A percentile compares a stretch with the other conserved stretches of the same genome.
phyloP scores from a whole-genome alignment of 345 rosid species.

The Pseudoturritis turrita region DNA sequence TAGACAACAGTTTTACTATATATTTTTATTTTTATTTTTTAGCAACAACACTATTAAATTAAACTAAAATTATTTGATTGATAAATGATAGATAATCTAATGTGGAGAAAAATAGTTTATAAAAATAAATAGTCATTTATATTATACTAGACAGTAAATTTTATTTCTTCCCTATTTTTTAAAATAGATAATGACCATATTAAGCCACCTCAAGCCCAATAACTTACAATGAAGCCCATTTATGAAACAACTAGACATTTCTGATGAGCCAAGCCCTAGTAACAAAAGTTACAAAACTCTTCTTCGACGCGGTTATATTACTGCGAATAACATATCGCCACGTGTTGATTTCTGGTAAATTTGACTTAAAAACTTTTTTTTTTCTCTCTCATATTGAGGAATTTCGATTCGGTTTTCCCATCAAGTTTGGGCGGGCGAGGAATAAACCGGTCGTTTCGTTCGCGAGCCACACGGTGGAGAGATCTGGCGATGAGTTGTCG shows the following conservation, averaged over 20 bases:
- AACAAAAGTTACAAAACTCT: background rate
- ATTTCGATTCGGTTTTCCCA: background rate
- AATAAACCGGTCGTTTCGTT: background rate
- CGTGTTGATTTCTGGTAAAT: background rate
- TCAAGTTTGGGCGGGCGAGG: slow-evolving; percentile 11
- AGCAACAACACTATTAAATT: no score
- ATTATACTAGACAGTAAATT: background rate
- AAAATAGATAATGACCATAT: background rate
- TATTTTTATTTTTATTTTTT: no score
- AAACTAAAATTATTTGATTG: no score
- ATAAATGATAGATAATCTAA: no score
- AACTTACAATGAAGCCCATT: background rate
- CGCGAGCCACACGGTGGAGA: slow-evolving; percentile 6
- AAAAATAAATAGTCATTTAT: no score
- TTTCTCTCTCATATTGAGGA: background rate
- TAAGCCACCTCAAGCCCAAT: background rate
- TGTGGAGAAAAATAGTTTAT: no score
- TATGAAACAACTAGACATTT: background rate
- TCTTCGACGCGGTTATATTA: background rate
- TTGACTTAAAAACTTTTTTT: background rate
- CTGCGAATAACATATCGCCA: background rate
- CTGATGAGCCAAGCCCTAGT: background rate
- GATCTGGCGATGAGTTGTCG: slow-evolving; percentile 42
- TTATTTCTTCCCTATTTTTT: background rate
- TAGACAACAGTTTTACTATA: no score